These are phyloP conservation scores for Pyrenochaeta sp. DNA, from an alignment of 2,329 filamentous ascomycete genomes.

Conservation along the genomic window DNA sequence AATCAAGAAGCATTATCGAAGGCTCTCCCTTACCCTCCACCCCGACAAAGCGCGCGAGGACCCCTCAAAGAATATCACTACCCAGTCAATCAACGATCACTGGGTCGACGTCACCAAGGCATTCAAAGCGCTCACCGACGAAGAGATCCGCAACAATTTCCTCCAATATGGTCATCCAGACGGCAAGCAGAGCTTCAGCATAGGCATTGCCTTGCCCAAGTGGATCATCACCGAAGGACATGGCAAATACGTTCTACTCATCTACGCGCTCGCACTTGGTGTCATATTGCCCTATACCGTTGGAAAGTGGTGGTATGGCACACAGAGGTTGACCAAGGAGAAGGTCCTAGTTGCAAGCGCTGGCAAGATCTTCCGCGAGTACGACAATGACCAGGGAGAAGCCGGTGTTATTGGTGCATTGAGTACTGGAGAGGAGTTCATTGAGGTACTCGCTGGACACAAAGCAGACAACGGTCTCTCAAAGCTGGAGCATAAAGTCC, in stretches of 20 bases:
- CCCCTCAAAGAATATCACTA: slow-evolving; percentile 84
- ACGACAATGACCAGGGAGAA: slow-evolving; percentile 82
- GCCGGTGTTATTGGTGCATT: slow-evolving; percentile 81
- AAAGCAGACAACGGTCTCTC: slow-evolving; percentile 81
- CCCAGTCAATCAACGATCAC: slow-evolving; percentile 81
- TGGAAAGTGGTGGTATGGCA: slow-evolving; percentile 98
- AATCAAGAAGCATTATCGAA: slow-evolving; percentile 91
- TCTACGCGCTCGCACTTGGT: slow-evolving; percentile 88
- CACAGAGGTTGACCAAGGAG: slow-evolving; percentile 90
- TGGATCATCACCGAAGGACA: slow-evolving; percentile 93
- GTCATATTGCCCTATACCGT: slow-evolving; percentile 92
- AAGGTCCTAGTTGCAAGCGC: slow-evolving; percentile 91
- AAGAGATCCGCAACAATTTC: slow-evolving; percentile 96
- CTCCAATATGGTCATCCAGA: slow-evolving; percentile 95
- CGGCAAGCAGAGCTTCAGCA: slow-evolving; percentile 97
- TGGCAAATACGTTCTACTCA: slow-evolving; percentile 90
- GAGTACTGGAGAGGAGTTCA: slow-evolving; percentile 86
- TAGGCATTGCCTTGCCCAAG: slow-evolving; percentile 93
- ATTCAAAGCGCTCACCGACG: slow-evolving; percentile 96
- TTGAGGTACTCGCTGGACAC: slow-evolving; percentile 75
- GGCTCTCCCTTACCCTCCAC: slow-evolving; percentile 83
- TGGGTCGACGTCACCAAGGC: slow-evolving; percentile 98
- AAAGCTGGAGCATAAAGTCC: slow-evolving; percentile 82
- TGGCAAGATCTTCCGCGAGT: slow-evolving; percentile 93
- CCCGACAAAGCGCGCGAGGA: slow-evolving; percentile 92